Evolutionary conservation across 1,139 yeast genomes (phyloP).

Genomic region (Hyphopichia fennica): DNA sequence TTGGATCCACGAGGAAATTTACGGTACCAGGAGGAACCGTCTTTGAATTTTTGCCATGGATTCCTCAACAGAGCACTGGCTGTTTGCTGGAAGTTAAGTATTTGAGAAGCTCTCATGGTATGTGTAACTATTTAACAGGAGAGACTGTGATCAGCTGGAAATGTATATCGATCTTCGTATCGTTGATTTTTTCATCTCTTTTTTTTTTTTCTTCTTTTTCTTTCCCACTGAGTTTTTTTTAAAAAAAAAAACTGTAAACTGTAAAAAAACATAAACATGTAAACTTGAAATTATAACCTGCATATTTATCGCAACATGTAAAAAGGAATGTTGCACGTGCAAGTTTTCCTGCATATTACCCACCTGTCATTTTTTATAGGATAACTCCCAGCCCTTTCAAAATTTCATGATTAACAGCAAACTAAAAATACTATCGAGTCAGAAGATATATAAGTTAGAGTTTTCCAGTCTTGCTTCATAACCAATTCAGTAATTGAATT

Average conservation of each 20-base stretch:
- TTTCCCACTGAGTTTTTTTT: no score
- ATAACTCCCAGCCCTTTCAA: neutral
- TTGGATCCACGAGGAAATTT: slow-evolving; percentile 73
- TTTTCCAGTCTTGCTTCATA: no score
- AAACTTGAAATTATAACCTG: no score
- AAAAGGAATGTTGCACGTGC: no score
- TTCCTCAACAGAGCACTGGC: slow-evolving; percentile 57
- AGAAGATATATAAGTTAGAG: neutral
- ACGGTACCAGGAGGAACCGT: slow-evolving; percentile 86
- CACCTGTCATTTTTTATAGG: no score
- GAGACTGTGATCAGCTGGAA: neutral
- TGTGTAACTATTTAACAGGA: neutral
- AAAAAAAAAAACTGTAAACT: no score
- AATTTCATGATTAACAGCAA: neutral
- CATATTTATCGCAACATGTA: no score
- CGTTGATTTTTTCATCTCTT: neutral
- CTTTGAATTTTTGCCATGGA: slow-evolving; percentile 87
- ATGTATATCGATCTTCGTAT: neutral
- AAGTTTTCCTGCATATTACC: neutral
- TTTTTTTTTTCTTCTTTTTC: neutral
- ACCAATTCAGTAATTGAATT: neutral
- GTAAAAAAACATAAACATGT: no score
- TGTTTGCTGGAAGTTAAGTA: slow-evolving; percentile 55
- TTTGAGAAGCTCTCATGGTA: slow-evolving; percentile 55
- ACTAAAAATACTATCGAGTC: neutral